Evolutionary conservation across 345 rosid genomes (phyloP).

Genomic region (Moringa oleifera): DNA sequence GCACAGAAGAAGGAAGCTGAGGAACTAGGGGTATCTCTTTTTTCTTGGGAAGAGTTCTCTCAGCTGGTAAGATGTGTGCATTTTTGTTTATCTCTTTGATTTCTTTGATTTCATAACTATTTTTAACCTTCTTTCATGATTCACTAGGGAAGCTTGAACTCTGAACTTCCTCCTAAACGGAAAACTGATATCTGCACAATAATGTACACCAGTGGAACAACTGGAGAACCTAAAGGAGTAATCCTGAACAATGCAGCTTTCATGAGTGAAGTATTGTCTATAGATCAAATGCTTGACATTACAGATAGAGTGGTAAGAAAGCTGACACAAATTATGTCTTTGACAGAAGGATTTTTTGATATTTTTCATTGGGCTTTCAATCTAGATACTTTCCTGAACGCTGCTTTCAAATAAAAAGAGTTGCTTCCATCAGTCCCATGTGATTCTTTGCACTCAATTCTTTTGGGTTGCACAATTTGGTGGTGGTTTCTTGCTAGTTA

Average conservation of each 20-base stretch:
- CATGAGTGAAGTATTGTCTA: conserved; percentile 64
- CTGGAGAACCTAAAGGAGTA: conserved; percentile 98
- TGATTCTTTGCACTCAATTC: no score
- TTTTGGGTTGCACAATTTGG: no score
- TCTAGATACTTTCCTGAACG: no score
- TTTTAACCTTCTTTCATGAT: background rate
- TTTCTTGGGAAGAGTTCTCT: conserved; percentile 75
- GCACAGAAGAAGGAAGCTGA: conserved; percentile 70
- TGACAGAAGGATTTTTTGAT: no score
- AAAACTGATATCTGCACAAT: conserved; percentile 75
- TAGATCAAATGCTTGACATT: conserved; percentile 54
- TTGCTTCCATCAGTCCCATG: no score
- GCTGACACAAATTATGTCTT: background rate
- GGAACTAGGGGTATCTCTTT: conserved; percentile 63
- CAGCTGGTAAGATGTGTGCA: conserved; percentile 37
- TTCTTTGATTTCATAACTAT: conserved; percentile 1
- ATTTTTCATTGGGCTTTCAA: no score
- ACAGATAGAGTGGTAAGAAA: conserved; percentile 61
- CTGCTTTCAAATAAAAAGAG: no score
- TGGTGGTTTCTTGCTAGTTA: background rate
- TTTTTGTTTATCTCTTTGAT: background rate
- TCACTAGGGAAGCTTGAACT: conserved; percentile 52
- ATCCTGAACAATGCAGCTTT: conserved; percentile 56
- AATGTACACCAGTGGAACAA: conserved; percentile 98
- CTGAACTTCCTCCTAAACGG: conserved; percentile 57